Evolutionary conservation across 345 rosid genomes (phyloP).

Genomic region (Melastoma malabathricum): DNA sequence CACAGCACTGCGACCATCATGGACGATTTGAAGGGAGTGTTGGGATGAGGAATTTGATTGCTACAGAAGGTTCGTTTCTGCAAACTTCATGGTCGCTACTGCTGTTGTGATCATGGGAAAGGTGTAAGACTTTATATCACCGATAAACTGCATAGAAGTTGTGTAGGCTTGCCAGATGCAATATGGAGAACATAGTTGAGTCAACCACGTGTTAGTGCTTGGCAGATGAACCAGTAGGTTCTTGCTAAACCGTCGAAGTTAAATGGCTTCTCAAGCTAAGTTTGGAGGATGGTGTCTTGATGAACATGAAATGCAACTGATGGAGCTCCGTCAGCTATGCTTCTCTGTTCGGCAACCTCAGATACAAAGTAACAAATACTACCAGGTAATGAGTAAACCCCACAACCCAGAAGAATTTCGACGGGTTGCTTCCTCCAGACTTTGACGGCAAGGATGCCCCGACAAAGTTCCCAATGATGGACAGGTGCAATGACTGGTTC

Average conservation of each 20-base stretch:
- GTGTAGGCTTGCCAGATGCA: neutral
- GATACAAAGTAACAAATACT: too few species aligned
- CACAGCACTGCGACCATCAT: slow-evolving; percentile 56
- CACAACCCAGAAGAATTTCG: too few species aligned
- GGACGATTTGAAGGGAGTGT: slow-evolving; percentile 60
- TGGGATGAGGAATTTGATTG: slow-evolving; percentile 56
- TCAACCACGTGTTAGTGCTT: slow-evolving; percentile 13
- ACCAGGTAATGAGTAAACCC: too few species aligned
- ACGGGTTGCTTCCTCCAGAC: too few species aligned
- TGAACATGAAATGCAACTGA: too few species aligned
- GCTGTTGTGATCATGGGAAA: slow-evolving; percentile 91
- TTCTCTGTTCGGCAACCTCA: too few species aligned
- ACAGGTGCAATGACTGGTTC: slow-evolving; percentile 87
- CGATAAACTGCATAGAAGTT: slow-evolving; percentile 45
- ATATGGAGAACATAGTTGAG: neutral
- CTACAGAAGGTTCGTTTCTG: slow-evolving; percentile 54
- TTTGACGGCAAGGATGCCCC: slow-evolving; percentile 77
- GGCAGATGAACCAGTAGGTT: too few species aligned
- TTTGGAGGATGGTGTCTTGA: too few species aligned
- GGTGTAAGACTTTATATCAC: slow-evolving; percentile 97
- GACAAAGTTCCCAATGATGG: slow-evolving; percentile 83
- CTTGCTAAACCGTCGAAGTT: too few species aligned
- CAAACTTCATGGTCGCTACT: slow-evolving; percentile 79
- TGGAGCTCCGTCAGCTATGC: too few species aligned
- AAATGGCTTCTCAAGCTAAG: too few species aligned